A percentile compares a stretch with the other conserved stretches of the same genome.
phyloP scores from a whole-genome alignment of 495 filamentous ascomycete genomes.

The Podospora australis region DNA sequence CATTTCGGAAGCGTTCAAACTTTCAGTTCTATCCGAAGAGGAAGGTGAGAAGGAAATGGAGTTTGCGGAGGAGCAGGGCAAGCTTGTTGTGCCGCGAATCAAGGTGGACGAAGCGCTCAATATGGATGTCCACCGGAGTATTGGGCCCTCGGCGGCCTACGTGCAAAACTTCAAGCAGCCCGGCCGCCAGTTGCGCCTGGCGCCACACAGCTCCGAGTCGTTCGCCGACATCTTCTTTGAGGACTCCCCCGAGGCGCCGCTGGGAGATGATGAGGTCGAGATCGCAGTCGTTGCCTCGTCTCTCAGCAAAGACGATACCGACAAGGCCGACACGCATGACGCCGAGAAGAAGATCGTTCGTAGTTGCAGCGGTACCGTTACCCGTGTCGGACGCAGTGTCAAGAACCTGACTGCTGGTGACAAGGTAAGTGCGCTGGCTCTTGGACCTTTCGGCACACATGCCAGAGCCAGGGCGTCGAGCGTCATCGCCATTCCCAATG shows the following conservation, averaged over 20 bases:
- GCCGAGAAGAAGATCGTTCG: constrained; percentile 21
- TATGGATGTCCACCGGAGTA: constrained; percentile 24
- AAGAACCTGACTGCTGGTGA: constrained; percentile 31
- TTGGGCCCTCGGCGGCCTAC: constrained; percentile 29
- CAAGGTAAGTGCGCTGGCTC: constrained; percentile 30
- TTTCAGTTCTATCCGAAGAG: constrained; percentile 17
- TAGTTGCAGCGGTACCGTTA: constrained; percentile 37
- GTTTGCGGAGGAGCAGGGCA: constrained; percentile 31
- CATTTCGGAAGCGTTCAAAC: constrained; percentile 23
- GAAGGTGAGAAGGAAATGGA: constrained; percentile 27
- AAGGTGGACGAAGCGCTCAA: constrained; percentile 34
- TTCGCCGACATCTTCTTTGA: constrained; percentile 25
- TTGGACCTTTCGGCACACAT: constrained; percentile 23
- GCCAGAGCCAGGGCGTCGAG: constrained; percentile 18
- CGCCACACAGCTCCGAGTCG: constrained; percentile 4
- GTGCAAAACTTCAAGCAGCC: constrained; percentile 24
- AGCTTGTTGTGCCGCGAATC: constrained; percentile 33
- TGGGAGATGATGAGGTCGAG: constrained; percentile 35
- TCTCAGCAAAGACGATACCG: constrained; percentile 29
- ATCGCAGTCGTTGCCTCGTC: constrained; percentile 30
- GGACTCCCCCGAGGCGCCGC: constrained; percentile 13
- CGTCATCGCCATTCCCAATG: constrained; percentile 33
- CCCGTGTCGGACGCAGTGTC: constrained; percentile 34
- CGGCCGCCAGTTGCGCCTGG: constrained; percentile 20
- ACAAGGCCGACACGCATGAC: constrained; percentile 31